Percentiles rank a stretch among this genome's conserved stretches.
Evolutionary conservation across 2,329 filamentous ascomycete species (phyloP).

Genomic region (Aureobasidium sp.): DNA sequence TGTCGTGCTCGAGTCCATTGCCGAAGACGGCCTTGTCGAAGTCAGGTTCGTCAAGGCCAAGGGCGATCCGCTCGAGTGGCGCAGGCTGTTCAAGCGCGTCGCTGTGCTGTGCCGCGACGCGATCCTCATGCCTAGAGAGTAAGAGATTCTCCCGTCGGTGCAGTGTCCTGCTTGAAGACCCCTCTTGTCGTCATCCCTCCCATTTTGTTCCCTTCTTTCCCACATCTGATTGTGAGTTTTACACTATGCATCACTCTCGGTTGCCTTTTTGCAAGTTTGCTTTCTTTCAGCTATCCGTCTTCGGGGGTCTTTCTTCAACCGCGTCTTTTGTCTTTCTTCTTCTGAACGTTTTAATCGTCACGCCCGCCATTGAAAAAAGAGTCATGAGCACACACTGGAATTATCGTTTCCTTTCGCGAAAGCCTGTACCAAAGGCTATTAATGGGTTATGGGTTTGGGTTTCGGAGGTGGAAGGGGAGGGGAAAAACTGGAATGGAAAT

Average conservation of each 20-base stretch:
- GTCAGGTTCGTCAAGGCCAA: slow-evolving; percentile 90
- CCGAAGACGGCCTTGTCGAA: slow-evolving; percentile 54
- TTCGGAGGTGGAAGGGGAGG: neutral
- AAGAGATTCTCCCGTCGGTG: neutral
- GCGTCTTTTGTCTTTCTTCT: neutral
- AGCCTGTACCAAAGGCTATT: neutral
- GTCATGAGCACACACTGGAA: neutral
- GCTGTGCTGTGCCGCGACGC: slow-evolving; percentile 79
- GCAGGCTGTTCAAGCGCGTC: slow-evolving; percentile 94
- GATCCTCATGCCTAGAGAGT: slow-evolving; percentile 41
- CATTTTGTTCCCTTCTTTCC: neutral
- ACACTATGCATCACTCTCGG: neutral
- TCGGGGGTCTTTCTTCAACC: neutral
- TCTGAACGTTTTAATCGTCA: neutral
- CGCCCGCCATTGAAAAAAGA: neutral
- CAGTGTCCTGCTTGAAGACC: neutral
- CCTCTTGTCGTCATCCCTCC: neutral
- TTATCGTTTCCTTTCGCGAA: neutral
- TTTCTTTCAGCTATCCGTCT: neutral
- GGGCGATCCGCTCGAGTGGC: slow-evolving; percentile 93
- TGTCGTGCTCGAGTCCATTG: slow-evolving; percentile 61
- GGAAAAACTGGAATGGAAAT: neutral
- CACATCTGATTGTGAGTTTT: neutral
- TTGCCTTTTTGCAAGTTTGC: neutral
- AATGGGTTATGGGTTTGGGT: neutral